Base-by-base conservation (phyloP, 306 rosid genomes). In the Nissolia schottii region DNA sequence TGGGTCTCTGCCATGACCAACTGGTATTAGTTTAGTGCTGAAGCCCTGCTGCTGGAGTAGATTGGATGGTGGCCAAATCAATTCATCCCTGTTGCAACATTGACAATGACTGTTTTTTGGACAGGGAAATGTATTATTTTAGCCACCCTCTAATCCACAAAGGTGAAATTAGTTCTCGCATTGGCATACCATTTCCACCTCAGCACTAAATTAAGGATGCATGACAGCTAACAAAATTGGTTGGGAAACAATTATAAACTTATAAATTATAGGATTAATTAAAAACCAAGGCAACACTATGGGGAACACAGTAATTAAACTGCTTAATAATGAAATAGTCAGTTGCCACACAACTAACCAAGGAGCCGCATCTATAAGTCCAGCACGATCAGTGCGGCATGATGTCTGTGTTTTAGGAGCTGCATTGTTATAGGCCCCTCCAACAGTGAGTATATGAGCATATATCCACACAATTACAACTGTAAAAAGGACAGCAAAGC, bases 341-440 rank as follows among this genome's bases (percentile, higher is more conserved):
- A 53, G 12, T 43, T 63, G 41, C 60, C 53, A 31, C 46, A 73
- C 56, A 75, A 86, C 97, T 80, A 58, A 94, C 98, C 98, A 94
- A 62, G 98, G 90, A 81, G 98, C 92, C 14, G 85, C 87, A 38
- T 77, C 70, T 75, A 94, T 89, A 71, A 94, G 97, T 70, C 97
- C 98, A 48, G 98, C 82, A 62, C 98, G 97, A 56, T 94, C 98
- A 40, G 98, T 94, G 50, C 98, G 97, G 86, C 98, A 94, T 68
- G 95, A 86, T 19, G 31, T 8, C 76, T 94, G 97, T 70, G 98
- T 94, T 83, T 70, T 83, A 19, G 84, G 96, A 61, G 91, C 78
- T 41, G 92, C 77, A 59, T 45, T 64, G 24, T 94, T 84, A 68
- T 94, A 94, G 31, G 98, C 98, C 71, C 98, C 97, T 24, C 98